These are phyloP conservation scores for Suillus plorans DNA, from an alignment of 768 basidiomycete genomes.

Conservation along the genomic window DNA sequence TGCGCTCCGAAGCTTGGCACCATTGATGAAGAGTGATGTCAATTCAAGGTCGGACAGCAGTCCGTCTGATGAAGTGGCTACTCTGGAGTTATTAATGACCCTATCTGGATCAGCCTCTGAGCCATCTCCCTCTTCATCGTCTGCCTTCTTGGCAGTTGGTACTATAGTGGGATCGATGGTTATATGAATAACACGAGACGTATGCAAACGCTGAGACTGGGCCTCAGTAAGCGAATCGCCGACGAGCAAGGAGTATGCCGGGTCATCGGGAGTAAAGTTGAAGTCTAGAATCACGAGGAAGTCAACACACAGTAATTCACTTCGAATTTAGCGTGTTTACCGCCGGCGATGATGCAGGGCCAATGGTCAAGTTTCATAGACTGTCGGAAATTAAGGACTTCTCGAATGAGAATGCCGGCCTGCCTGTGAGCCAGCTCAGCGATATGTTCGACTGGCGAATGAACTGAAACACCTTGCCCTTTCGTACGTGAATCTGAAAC, in stretches of 20 bases:
- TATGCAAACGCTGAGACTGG: conserved; percentile 52
- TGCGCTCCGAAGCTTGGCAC: conserved; percentile 53
- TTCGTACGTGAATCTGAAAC: conserved; percentile 64
- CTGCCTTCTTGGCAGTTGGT: conserved; percentile 20
- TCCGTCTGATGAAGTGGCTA: conserved; percentile 60
- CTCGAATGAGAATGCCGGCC: conserved; percentile 68
- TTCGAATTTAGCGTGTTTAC: conserved; percentile 36
- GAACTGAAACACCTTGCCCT: conserved; percentile 54
- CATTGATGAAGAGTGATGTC: conserved; percentile 33
- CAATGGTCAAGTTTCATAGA: conserved; percentile 48
- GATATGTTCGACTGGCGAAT: background rate
- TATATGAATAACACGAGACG: conserved; percentile 71
- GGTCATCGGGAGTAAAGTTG: conserved; percentile 82
- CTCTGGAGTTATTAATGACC: conserved; percentile 73
- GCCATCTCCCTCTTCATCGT: conserved; percentile 40
- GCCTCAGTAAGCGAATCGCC: conserved; percentile 53
- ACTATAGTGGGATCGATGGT: conserved; percentile 65
- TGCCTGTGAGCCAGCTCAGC: conserved; percentile 50
- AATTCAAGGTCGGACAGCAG: conserved; percentile 65
- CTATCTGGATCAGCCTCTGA: conserved; percentile 57
- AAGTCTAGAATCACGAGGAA: conserved; percentile 58
- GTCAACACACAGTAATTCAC: conserved; percentile 1
- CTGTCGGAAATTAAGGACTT: conserved; percentile 55
- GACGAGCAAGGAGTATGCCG: conserved; percentile 77
- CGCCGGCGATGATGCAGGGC: conserved; percentile 85